Evolutionary conservation across 225 moss, liverwort and hornwort genomes (phyloP).

Genomic region (Anthoceros angustus): DNA sequence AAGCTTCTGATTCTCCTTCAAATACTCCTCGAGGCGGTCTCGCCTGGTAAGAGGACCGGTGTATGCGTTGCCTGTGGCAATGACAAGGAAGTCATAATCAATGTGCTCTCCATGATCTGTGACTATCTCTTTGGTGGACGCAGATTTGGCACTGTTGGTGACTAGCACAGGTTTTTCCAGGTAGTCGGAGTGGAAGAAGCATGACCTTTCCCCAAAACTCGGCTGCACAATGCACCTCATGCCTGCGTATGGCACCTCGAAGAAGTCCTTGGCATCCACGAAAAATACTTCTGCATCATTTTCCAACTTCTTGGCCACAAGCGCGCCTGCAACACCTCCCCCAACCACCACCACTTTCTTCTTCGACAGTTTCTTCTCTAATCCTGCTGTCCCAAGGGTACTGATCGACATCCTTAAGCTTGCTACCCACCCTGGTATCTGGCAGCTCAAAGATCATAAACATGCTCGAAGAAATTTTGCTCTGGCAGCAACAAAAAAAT

Average conservation of each 20-base stretch:
- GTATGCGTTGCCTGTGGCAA: slow-evolving; percentile 40
- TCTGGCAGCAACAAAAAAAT: too few species aligned
- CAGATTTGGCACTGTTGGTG: slow-evolving; percentile 17
- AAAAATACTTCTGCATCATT: slow-evolving; percentile 50
- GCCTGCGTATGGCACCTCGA: slow-evolving; percentile 44
- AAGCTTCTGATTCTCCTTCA: slow-evolving; percentile 13
- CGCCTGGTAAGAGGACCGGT: slow-evolving; percentile 22
- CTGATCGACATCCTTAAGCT: too few species aligned
- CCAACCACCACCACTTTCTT: slow-evolving; percentile 59
- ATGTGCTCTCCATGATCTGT: slow-evolving; percentile 34
- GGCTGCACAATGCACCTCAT: slow-evolving; percentile 60
- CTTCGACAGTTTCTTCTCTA: neutral
- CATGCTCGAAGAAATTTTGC: too few species aligned
- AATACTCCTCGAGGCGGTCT: slow-evolving; percentile 34
- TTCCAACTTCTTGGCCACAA: slow-evolving; percentile 34
- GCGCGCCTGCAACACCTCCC: slow-evolving; percentile 57
- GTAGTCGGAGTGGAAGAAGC: slow-evolving; percentile 31
- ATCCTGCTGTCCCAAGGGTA: too few species aligned
- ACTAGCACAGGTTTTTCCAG: slow-evolving; percentile 25
- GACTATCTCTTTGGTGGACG: slow-evolving; percentile 24
- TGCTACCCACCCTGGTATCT: too few species aligned
- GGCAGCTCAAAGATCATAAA: too few species aligned
- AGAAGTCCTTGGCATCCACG: slow-evolving; percentile 57
- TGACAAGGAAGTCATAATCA: slow-evolving; percentile 52
- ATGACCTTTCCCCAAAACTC: slow-evolving; percentile 32